A percentile compares a stretch with the other conserved stretches of the same genome.
Conservation (phyloP, 208 protist genomes). For the Jaenimonas drosophilae region DNA sequence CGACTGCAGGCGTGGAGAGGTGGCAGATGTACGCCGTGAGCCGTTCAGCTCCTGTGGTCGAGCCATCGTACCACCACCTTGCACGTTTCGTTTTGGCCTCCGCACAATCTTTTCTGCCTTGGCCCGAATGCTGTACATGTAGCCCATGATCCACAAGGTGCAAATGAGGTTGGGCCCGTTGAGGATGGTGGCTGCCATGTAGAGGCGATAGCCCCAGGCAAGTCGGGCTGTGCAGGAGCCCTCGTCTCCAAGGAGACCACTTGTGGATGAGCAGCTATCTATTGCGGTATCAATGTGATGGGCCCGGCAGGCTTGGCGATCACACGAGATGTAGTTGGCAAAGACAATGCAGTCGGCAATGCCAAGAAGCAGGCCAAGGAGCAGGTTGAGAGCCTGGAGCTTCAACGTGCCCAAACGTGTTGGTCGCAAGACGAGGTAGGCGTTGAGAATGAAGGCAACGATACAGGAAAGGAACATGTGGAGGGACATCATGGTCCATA, state of each 20-base stretch:
- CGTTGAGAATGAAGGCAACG: no score
- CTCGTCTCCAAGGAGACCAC: no score
- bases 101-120: slow-evolving; percentile 14
- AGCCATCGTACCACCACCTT: slow-evolving; percentile 2
- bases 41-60: background rate
- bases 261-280: slow-evolving; percentile 19
- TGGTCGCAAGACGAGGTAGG: no score
- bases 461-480: no score
- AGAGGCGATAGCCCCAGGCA: slow-evolving; percentile 44
- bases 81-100: slow-evolving; percentile 13
- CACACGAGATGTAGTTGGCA: slow-evolving; percentile 33
- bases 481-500: no score
- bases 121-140: slow-evolving; percentile 26
- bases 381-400: no score
- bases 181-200: slow-evolving; percentile 35
- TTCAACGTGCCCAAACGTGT: no score
- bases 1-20: no score
- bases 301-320: slow-evolving; percentile 23
- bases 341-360: slow-evolving; percentile 45
- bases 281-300: slow-evolving; percentile 2
- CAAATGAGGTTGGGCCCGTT: slow-evolving; percentile 27
- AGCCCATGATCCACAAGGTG: slow-evolving; percentile 46
- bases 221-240: no score
- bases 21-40: no score
- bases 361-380: no score